These are phyloP conservation scores for Fusarium sublunatum DNA, from an alignment of 2,329 filamentous ascomycete species.

Conservation along the genomic window DNA sequence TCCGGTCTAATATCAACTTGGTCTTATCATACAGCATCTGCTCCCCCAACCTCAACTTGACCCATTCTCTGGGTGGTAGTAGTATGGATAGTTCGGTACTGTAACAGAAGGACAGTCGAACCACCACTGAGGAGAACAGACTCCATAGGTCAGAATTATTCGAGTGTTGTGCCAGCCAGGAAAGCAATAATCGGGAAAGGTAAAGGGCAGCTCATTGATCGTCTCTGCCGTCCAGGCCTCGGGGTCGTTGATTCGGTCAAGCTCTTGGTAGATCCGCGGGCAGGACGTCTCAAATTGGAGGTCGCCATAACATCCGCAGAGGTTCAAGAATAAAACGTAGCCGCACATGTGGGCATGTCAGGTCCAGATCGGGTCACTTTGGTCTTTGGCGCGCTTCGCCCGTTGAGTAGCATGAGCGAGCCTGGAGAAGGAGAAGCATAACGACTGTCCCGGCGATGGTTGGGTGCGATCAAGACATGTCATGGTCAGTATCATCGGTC, in stretches of 20 bases:
- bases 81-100: constrained; percentile 25
- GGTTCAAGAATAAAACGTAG: constrained; percentile 44
- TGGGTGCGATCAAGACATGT: constrained; percentile 21
- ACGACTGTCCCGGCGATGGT: constrained; percentile 10
- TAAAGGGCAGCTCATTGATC: constrained; percentile 43
- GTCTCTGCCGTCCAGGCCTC: constrained; percentile 42
- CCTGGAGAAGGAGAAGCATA: constrained; percentile 23
- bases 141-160: constrained; percentile 21
- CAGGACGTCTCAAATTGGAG: constrained; percentile 44
- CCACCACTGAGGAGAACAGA: constrained; percentile 37
- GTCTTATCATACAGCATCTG: constrained; percentile 14
- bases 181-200: constrained; percentile 38
- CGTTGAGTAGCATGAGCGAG: constrained; percentile 19
- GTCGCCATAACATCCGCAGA: constrained; percentile 45
- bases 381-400: constrained; percentile 23
- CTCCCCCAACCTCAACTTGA: constrained; percentile 3
- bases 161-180: constrained; percentile 46
- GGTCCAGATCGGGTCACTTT: constrained; percentile 5
- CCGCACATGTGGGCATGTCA: constrained; percentile 43
- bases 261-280: constrained; percentile 37
- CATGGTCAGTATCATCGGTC: constrained; percentile 23
- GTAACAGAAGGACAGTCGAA: constrained; percentile 32
- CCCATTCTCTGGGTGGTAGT: constrained; percentile 8
- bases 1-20: constrained; percentile 15
- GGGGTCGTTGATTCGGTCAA: constrained; percentile 46